Evolutionary conservation across 345 rosid genomes (phyloP).

Genomic region (Gossypium ekmanianum): DNA sequence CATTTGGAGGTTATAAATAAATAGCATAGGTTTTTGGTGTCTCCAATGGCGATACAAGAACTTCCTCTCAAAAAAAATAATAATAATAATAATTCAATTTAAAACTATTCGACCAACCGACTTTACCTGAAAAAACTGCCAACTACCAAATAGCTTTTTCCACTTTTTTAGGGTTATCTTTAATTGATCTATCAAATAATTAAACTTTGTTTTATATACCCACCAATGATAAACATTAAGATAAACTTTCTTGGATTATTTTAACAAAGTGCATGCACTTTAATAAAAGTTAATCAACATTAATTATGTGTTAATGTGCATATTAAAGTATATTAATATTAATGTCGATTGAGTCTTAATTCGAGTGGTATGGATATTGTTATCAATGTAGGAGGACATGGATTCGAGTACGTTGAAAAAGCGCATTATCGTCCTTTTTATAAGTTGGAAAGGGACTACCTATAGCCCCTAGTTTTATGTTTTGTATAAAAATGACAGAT

Average conservation of each 20-base stretch:
- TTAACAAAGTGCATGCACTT: slow-evolving; percentile 8
- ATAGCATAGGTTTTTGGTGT: background rate
- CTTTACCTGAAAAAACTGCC: slow-evolving; percentile 45
- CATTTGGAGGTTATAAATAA: background rate
- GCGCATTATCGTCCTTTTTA: too few relatives aligned
- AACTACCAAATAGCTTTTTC: slow-evolving; percentile 23
- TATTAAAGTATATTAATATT: too few relatives aligned
- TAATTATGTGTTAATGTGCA: background rate
- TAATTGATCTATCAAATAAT: slow-evolving; percentile 1
- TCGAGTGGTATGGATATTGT: too few relatives aligned
- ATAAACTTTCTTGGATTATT: background rate
- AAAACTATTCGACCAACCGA: slow-evolving; percentile 21
- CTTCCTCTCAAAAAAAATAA: background rate
- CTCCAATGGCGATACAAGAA: background rate
- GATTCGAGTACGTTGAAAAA: too few relatives aligned
- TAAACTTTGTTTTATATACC: background rate
- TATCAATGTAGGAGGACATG: too few relatives aligned
- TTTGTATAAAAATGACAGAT: too few relatives aligned
- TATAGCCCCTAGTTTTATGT: too few relatives aligned
- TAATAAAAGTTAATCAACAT: background rate
- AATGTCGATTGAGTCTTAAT: too few relatives aligned
- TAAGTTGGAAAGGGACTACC: too few relatives aligned
- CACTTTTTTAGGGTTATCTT: background rate
- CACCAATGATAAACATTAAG: background rate
- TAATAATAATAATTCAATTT: slow-evolving; percentile 12